Percentiles rank a stretch among this genome's conserved stretches.
Conservation (phyloP, 176 grass and related monocot genomes). For the Carex pumila region DNA sequence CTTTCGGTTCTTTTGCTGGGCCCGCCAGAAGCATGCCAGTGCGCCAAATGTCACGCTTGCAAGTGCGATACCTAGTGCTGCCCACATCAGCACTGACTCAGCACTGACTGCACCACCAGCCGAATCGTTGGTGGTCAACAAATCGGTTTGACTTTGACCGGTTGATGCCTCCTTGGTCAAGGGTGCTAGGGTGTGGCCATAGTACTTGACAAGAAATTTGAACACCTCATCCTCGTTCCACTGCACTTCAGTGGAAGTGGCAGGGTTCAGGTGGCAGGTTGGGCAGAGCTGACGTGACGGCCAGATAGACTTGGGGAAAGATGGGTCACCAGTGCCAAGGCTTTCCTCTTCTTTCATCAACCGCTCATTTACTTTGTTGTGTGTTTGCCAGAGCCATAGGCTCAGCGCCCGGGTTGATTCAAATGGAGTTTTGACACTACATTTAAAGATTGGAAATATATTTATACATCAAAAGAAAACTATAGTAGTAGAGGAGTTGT, state of each 20-base stretch:
- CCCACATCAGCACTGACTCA: constrained; percentile 58
- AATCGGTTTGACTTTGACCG: constrained; percentile 27
- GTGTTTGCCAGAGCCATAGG: constrained; percentile 83
- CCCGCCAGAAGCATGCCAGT: constrained; percentile 89
- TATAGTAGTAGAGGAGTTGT: background rate
- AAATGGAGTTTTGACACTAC: constrained; percentile 72
- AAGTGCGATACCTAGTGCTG: constrained; percentile 65
- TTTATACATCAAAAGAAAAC: background rate
- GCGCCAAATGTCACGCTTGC: constrained; percentile 84
- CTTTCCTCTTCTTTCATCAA: constrained; percentile 86
- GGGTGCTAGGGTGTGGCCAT: constrained; percentile 53
- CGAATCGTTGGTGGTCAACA: constrained; percentile 36
- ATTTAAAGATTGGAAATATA: constrained; percentile 14
- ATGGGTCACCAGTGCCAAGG: constrained; percentile 58
- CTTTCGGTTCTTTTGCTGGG: constrained; percentile 99
- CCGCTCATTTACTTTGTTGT: constrained; percentile 98
- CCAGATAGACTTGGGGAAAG: constrained; percentile 80
- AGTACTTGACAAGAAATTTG: constrained; percentile 72
- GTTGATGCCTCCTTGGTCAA: constrained; percentile 34
- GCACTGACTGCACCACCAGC: constrained; percentile 31
- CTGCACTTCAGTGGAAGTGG: constrained; percentile 32
- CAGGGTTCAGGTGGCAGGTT: constrained; percentile 60
- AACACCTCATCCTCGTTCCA: constrained; percentile 93
- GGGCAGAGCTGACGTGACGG: constrained; percentile 69
- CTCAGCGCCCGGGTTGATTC: constrained; percentile 63